Evolutionary conservation across 2,329 filamentous ascomycete genomes (phyloP).

Genomic region (Trichoderma atroviride): DNA sequence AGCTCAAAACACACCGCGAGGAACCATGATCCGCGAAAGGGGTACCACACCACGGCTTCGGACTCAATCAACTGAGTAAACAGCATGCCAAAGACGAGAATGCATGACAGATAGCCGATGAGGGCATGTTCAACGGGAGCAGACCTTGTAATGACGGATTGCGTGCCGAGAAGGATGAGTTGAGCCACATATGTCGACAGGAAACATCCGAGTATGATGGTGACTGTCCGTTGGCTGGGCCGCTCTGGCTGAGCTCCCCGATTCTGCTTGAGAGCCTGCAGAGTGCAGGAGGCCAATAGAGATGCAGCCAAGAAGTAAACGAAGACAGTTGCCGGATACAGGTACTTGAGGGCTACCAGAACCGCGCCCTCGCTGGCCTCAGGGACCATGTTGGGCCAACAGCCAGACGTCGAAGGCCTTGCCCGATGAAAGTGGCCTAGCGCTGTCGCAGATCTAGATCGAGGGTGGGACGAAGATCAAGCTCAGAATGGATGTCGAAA

Average conservation of each 20-base stretch:
- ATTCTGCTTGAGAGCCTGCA: slow-evolving; percentile 48
- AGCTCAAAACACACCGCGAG: slow-evolving; percentile 61
- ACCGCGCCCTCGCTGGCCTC: slow-evolving; percentile 31
- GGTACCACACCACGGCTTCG: slow-evolving; percentile 59
- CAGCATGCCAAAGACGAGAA: slow-evolving; percentile 65
- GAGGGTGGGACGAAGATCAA: not conserved
- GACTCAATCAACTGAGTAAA: slow-evolving; percentile 57
- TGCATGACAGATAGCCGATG: slow-evolving; percentile 63
- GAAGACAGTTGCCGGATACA: slow-evolving; percentile 60
- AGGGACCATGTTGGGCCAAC: slow-evolving; percentile 25
- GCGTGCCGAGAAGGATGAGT: slow-evolving; percentile 43
- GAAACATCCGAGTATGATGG: slow-evolving; percentile 50
- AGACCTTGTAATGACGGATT: slow-evolving; percentile 8
- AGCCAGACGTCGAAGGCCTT: not conserved
- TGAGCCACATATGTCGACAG: slow-evolving; percentile 54
- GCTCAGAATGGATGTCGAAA: not conserved
- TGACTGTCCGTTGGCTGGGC: slow-evolving; percentile 32
- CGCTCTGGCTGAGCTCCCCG: slow-evolving; percentile 26
- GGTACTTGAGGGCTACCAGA: slow-evolving; percentile 57
- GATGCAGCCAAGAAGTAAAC: slow-evolving; percentile 59
- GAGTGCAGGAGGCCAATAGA: slow-evolving; percentile 54
- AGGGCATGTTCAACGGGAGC: slow-evolving; percentile 50
- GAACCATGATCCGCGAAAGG: slow-evolving; percentile 64
- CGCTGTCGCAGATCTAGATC: not conserved
- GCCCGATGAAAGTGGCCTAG: not conserved